Evolutionary conservation across 2,329 filamentous ascomycete genomes (phyloP).

Genomic region (Xylaria sp.): DNA sequence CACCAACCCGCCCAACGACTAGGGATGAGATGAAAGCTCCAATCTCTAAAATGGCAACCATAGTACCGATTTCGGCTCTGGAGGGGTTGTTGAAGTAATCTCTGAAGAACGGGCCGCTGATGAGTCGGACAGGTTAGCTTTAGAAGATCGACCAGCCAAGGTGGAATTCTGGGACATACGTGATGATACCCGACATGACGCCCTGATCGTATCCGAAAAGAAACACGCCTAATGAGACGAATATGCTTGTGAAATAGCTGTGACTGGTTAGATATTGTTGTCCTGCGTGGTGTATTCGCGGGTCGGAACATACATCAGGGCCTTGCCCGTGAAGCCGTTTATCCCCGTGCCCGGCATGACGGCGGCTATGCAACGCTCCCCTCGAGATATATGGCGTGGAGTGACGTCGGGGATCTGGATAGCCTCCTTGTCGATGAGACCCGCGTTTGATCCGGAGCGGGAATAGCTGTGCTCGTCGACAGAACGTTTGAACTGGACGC

Average conservation of each 20-base stretch:
- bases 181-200: constrained; percentile 82
- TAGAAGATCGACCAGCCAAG: constrained; percentile 5
- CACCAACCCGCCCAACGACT: constrained; percentile 86
- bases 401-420: constrained; percentile 81
- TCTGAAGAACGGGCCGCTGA: constrained; percentile 85
- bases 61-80: constrained; percentile 88
- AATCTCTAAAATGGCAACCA: constrained; percentile 96
- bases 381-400: constrained; percentile 70
- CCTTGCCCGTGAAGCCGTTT: constrained; percentile 94
- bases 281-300: neutral
- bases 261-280: constrained; percentile 33
- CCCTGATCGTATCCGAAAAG: constrained; percentile 91
- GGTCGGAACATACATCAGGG: constrained; percentile 75
- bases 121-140: constrained; percentile 33
- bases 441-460: constrained; percentile 53
- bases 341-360: constrained; percentile 88
- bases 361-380: constrained; percentile 77
- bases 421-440: constrained; percentile 74
- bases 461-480: constrained; percentile 54
- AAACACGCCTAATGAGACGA: constrained; percentile 87
- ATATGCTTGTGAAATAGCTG: constrained; percentile 95
- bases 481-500: constrained; percentile 73
- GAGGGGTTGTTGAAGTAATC: constrained; percentile 93
- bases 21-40: constrained; percentile 93
- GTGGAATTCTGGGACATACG: constrained; percentile 57